Percentiles rank a stretch among this genome's conserved stretches.
These are phyloP conservation scores for Umbellularia californica DNA, from an alignment of 164 flowering plant species.

Conservation along the genomic window DNA sequence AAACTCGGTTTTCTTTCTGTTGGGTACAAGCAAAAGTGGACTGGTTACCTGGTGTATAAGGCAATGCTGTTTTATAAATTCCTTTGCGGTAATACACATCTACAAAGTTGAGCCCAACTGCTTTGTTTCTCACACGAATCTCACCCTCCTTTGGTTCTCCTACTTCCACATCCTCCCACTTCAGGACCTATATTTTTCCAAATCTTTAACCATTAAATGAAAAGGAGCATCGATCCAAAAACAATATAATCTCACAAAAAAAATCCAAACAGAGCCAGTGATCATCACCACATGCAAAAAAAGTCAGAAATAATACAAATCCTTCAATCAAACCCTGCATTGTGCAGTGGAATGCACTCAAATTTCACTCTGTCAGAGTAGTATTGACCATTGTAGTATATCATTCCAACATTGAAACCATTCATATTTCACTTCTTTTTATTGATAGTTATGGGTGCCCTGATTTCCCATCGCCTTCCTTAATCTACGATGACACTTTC, in stretches of 20 bases:
- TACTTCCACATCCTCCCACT: slow-evolving; percentile 86
- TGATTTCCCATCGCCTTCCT: no score
- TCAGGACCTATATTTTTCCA: slow-evolving; percentile 45
- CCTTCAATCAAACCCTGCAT: background rate
- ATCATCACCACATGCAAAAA: no score
- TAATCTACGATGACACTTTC: no score
- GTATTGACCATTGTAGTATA: no score
- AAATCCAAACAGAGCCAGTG: background rate
- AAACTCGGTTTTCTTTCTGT: background rate
- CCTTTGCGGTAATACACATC: slow-evolving; percentile 84
- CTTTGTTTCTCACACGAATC: slow-evolving; percentile 77
- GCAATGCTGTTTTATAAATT: slow-evolving; percentile 61
- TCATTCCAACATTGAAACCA: no score
- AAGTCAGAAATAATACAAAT: no score
- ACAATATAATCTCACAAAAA: no score
- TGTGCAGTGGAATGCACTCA: background rate
- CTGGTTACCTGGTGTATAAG: slow-evolving; percentile 69
- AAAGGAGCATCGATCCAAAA: background rate
- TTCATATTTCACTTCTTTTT: no score
- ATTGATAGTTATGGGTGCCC: no score
- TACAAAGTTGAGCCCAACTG: slow-evolving; percentile 82
- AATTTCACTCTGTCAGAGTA: background rate
- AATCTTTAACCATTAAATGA: background rate
- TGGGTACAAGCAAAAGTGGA: background rate
- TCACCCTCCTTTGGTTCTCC: slow-evolving; percentile 72